Evolutionary conservation across 345 rosid species (phyloP).

Genomic region (Euphorbia pulcherrima): DNA sequence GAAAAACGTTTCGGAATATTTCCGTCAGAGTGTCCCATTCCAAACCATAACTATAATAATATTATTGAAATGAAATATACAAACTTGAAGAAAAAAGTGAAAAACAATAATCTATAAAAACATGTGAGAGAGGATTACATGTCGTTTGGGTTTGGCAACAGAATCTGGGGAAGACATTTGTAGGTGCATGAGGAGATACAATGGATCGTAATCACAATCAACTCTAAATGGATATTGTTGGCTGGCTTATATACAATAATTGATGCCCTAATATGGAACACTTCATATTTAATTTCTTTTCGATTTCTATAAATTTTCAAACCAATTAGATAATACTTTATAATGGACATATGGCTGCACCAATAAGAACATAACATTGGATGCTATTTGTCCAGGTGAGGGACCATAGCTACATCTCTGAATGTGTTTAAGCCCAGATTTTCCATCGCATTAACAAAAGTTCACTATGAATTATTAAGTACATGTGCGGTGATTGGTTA

Average conservation of each 20-base stretch:
- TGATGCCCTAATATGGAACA: neutral
- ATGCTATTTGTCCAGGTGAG: constrained; percentile 2
- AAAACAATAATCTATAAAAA: too few species aligned
- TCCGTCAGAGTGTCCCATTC: too few species aligned
- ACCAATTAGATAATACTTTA: too few species aligned
- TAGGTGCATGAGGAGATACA: neutral
- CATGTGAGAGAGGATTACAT: neutral
- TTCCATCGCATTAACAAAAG: too few species aligned
- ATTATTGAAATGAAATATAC: neutral
- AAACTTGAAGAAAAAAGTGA: too few species aligned
- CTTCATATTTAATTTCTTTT: neutral
- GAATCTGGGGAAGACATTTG: too few species aligned
- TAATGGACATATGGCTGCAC: too few species aligned
- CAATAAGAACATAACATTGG: constrained; percentile 8
- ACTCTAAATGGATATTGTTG: neutral
- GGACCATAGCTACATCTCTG: constrained; percentile 13
- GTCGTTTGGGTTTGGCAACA: neutral
- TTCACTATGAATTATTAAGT: too few species aligned
- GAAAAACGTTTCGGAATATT: too few species aligned
- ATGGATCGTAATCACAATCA: neutral
- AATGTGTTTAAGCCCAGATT: too few species aligned
- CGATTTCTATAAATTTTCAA: neutral
- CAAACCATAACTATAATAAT: too few species aligned
- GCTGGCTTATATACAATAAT: neutral
- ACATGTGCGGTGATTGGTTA: too few species aligned